phyloP scores from a whole-genome alignment of 2,329 filamentous ascomycete species.

The Pyrenophora seminiperda region DNA sequence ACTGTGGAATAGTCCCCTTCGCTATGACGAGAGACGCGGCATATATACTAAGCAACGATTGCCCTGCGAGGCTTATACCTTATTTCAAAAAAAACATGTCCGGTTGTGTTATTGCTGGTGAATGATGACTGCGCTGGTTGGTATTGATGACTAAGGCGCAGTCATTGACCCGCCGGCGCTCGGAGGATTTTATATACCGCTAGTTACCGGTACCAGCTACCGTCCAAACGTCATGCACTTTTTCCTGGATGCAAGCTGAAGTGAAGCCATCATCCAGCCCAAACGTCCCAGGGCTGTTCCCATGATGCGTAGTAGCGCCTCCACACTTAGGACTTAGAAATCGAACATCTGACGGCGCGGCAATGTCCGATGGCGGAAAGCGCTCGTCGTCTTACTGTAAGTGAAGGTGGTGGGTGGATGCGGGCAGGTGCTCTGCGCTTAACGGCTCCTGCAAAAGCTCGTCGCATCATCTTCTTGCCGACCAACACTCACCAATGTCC shows the following conservation, averaged over 20 bases:
- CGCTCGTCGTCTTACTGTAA: constrained; percentile 58
- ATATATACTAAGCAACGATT: constrained; percentile 6
- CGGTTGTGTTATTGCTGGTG: too few relatives aligned
- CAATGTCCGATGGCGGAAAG: constrained; percentile 59
- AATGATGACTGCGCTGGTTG: too few relatives aligned
- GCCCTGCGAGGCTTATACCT: constrained; percentile 7
- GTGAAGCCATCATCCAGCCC: neutral
- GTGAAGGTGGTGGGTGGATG: too few relatives aligned
- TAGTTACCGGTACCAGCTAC: too few relatives aligned
- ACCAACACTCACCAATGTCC: neutral
- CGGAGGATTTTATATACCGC: constrained; percentile 13
- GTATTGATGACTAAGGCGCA: too few relatives aligned
- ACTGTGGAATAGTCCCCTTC: neutral
- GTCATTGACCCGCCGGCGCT: constrained; percentile 10
- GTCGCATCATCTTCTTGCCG: neutral
- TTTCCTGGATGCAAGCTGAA: constrained; percentile 9
- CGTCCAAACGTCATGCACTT: constrained; percentile 25
- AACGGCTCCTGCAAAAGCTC: constrained; percentile 1
- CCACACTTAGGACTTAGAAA: constrained; percentile 25
- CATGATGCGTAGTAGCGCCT: constrained; percentile 17
- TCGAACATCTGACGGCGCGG: constrained; percentile 37
- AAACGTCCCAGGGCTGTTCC: constrained; percentile 3
- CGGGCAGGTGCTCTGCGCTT: neutral
- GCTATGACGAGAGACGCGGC: neutral
- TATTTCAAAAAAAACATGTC: neutral